These are phyloP conservation scores for Vitis hybrid DNA, from an alignment of 177 flowering plant species.

Conservation along the genomic window DNA sequence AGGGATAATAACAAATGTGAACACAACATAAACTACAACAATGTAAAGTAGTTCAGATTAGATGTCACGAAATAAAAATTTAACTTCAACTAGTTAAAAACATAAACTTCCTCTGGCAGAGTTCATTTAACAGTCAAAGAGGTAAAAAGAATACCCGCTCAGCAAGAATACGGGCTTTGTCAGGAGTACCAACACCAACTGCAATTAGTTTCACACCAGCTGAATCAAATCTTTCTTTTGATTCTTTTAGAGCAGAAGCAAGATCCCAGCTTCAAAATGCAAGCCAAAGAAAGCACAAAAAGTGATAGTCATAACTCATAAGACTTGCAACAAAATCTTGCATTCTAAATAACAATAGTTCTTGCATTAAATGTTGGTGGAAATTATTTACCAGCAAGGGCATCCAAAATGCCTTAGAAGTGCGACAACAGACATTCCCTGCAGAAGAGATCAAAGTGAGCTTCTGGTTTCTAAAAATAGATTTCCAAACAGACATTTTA, in stretches of 20 bases:
- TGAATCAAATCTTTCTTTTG: constrained; percentile 60
- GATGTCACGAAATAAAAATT: not conserved
- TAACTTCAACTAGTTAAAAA: not conserved
- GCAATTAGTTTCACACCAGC: constrained; percentile 89
- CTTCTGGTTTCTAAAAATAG: not conserved
- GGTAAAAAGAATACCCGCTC: constrained; percentile 49
- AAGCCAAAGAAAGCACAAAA: not conserved
- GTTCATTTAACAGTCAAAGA: constrained; percentile 1
- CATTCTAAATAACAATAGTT: not conserved
- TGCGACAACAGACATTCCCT: constrained; percentile 92
- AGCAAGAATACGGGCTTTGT: constrained; percentile 83
- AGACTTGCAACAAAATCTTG: too few species aligned
- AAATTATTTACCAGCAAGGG: constrained; percentile 57
- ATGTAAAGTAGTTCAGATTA: not conserved
- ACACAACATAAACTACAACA: not conserved
- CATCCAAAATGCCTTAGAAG: constrained; percentile 95
- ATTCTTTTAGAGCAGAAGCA: constrained; percentile 72
- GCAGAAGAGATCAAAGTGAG: constrained; percentile 3
- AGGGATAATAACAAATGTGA: not conserved
- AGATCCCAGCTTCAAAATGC: constrained; percentile 72
- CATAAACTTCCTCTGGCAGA: not conserved
- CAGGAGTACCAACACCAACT: constrained; percentile 82
- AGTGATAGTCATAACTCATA: not conserved
- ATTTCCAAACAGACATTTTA: too few species aligned
- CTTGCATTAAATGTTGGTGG: not conserved